Base-by-base conservation (phyloP, 148 eudicot species). In the Silene latifolia region DNA sequence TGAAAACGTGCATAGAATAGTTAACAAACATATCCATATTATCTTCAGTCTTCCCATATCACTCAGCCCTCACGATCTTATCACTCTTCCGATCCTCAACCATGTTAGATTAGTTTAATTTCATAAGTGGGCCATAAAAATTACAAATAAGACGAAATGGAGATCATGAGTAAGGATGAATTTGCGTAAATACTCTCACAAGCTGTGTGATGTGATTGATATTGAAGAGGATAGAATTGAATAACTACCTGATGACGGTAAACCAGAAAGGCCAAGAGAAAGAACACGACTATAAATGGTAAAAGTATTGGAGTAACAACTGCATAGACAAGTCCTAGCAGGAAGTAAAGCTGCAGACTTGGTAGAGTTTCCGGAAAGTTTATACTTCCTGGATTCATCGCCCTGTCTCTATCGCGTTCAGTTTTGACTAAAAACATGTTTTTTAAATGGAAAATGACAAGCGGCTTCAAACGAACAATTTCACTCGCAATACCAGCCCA, bases 401-500 rank as follows among this genome's bases (percentile, higher is more conserved):
- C 99, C 79, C 72, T 88, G 64, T 81, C 94, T 79, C 90, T 88
- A 72, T 95, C 99, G 58, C 95, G 84, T 66, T 92, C 99, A 2
- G 99, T 95, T 85, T 92, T 95, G 18, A 95, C 99, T 68, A 95
- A n/a, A 63, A 95, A 88, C 88, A 89, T 88, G 82, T 90, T 95
- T 82, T 95, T 95, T n/a, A 95, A 80, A 72, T 92, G 99, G 71
- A 80, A 95, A 69, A 92, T 83, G 64, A 90, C 83, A 71, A 95
- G 80, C 25, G 94, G 92, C 84, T 88, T 92, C 81, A 95, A 77
- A 61, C 99, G 84, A 19, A 95, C 82, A 81, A 95, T 92, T 85
- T 95, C 99, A 72, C 94, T 82, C 0, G 99, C 97, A 44, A 92
- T 85, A 47, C 97, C 97, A 61, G 97, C 97, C 99, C 99, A 95